Percentiles rank a stretch among this genome's conserved stretches.
phyloP scores from a whole-genome alignment of 2,329 filamentous ascomycete species.

The Davidsoniella neocaledoniae region DNA sequence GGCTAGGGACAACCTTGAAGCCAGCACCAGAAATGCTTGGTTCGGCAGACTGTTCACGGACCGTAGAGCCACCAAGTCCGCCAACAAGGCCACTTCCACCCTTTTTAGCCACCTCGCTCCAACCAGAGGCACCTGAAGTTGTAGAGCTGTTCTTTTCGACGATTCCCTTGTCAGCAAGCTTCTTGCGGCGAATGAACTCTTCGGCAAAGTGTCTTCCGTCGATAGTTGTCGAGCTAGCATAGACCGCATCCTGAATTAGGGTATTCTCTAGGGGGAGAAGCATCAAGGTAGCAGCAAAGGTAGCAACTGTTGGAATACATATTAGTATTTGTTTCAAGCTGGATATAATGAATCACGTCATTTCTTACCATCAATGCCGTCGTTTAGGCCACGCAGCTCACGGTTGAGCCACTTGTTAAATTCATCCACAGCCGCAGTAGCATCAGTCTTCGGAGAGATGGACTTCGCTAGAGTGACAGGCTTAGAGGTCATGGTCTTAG shows the following conservation, averaged over 20 bases:
- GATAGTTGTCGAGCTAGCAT: conserved; percentile 72
- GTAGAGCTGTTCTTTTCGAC: conserved; percentile 54
- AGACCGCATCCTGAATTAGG: conserved; percentile 80
- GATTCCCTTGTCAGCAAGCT: conserved; percentile 81
- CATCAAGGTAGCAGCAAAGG: conserved; percentile 61
- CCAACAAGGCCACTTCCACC: conserved; percentile 30
- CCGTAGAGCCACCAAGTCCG: conserved; percentile 25
- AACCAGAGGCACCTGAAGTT: conserved; percentile 41
- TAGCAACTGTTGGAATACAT: conserved; percentile 40
- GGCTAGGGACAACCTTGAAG: conserved; percentile 81
- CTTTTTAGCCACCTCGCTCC: conserved; percentile 98
- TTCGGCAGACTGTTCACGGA: conserved; percentile 19
- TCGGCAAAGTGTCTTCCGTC: conserved; percentile 87
- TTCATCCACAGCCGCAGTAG: conserved; percentile 56
- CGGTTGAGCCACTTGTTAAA: conserved; percentile 84
- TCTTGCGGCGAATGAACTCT: conserved; percentile 85
- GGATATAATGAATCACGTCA: conserved; percentile 17
- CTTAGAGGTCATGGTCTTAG: conserved; percentile 28
- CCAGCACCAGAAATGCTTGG: conserved; percentile 34
- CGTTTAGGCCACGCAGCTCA: conserved; percentile 57
- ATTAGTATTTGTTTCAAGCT: conserved; percentile 2
- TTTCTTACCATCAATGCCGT: conserved; percentile 34
- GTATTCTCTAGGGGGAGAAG: conserved; percentile 60
- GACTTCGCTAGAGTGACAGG: conserved; percentile 36
- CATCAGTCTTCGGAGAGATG: conserved; percentile 23